Base-by-base conservation (phyloP, 2,329 filamentous ascomycete genomes). In the Fusarium dlaminii region DNA sequence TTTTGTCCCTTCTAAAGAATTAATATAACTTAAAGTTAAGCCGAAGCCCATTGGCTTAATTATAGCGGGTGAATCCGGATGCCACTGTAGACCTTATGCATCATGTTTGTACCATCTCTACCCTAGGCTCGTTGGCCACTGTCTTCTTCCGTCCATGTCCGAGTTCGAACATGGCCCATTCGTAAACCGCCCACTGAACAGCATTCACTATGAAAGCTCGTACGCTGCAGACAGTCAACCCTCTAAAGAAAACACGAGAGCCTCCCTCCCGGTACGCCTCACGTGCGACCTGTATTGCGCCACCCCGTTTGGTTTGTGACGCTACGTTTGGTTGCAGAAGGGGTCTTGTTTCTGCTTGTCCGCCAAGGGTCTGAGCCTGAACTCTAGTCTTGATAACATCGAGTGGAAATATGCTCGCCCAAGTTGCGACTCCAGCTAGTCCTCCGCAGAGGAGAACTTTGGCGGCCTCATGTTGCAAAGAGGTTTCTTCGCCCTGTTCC, bases 181-280 rank as follows among this genome's bases (percentile, higher is more conserved):
- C 95, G 80, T 98, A 98, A 11, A 94, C 90, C 30, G 93, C 92
- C 95, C 95, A 98, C 84, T 95, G 87, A n/a, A 94, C 93, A 6
- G 96, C 95, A 84, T 98, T 98, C 43, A 98, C 96, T 59, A 97
- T 85, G 81, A 98, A 98, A 1, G 96, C 96, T 75, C 96, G 87
- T 14, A 93, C 83, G 81, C 94, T 97, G 82, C 96, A 98, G 37
- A 98, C 87, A 2, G 91, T 90, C 46, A 98, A 82, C 0, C 93
- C 93, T 36, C 90, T 87, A 80, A 94, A 95, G 82, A 95, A 95
- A 3, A 90, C 87, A 37, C 83, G 81, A 14, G 86, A 40, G 0
- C 93, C 93, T 36, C 89, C 91, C 48, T 87, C 85, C 65, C 83
- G 86, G 79, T 96, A 97, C 2, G 91, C 89, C 45, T 90, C 84